These are phyloP conservation scores for Mycena galericulata DNA, from an alignment of 768 basidiomycete species.

Conservation along the genomic window DNA sequence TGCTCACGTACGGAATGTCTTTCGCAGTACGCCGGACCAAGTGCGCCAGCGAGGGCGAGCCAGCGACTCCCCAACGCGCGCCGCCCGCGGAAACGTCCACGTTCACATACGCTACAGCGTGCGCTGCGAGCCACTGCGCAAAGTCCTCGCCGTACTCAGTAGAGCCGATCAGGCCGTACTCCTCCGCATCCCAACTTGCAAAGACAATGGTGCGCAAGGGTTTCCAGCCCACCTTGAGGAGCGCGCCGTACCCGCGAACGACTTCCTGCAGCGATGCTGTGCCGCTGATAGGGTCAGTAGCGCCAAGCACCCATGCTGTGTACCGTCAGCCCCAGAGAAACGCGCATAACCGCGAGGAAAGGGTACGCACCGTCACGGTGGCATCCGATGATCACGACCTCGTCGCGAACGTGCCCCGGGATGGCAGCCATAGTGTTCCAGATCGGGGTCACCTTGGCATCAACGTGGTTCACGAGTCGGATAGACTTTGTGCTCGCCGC, in stretches of 20 bases:
- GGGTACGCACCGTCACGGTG: constrained; percentile 82
- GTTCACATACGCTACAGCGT: constrained; percentile 77
- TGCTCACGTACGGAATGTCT: constrained; percentile 68
- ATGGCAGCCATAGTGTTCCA: constrained; percentile 92
- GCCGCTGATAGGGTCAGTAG: constrained; percentile 83
- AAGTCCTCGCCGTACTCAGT: constrained; percentile 87
- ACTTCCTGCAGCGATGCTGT: constrained; percentile 84
- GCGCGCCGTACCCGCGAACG: constrained; percentile 76
- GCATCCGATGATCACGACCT: constrained; percentile 88
- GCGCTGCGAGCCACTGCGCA: constrained; percentile 65
- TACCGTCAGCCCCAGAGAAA: neutral
- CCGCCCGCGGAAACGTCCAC: constrained; percentile 63
- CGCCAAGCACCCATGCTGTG: constrained; percentile 82
- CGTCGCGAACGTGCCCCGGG: constrained; percentile 85
- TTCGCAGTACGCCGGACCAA: constrained; percentile 65
- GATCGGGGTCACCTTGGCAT: constrained; percentile 85
- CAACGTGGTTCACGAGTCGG: constrained; percentile 72
- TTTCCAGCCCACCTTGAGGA: constrained; percentile 83
- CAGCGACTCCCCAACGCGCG: constrained; percentile 60
- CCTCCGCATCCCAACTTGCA: constrained; percentile 83
- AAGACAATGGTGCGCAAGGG: constrained; percentile 81
- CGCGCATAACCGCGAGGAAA: too few relatives aligned
- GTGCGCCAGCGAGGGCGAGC: constrained; percentile 76
- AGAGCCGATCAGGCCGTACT: constrained; percentile 72
- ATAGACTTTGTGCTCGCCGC: constrained; percentile 60